Evolutionary conservation across 2,329 filamentous ascomycete genomes (phyloP).

Genomic region (Lomentospora prolificans): DNA sequence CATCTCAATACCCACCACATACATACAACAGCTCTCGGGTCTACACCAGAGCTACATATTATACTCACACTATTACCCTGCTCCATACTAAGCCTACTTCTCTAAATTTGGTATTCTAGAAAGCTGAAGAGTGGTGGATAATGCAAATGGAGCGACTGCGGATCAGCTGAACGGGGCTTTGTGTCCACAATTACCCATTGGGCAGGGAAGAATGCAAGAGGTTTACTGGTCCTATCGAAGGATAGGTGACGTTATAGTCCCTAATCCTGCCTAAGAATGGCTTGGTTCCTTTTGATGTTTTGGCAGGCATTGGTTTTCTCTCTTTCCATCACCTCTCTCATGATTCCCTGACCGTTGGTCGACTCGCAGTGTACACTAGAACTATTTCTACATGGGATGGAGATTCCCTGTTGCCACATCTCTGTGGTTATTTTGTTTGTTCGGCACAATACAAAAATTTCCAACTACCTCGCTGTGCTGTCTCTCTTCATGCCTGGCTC

Average conservation of each 20-base stretch:
- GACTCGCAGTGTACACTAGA: not conserved
- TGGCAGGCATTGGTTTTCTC: not conserved
- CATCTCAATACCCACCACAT: not conserved
- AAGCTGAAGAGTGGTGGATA: not conserved
- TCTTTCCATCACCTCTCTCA: not conserved
- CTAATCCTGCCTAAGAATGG: not conserved
- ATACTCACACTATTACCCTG: no score
- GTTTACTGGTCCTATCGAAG: not conserved
- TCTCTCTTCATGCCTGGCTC: no score
- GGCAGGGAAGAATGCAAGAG: not conserved
- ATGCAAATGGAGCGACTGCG: not conserved
- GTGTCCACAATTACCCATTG: not conserved
- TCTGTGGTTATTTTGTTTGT: not conserved
- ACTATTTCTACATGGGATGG: not conserved
- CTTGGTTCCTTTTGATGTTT: not conserved
- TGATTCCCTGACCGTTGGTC: not conserved
- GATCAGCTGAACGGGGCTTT: not conserved
- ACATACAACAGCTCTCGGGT: not conserved
- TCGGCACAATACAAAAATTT: not conserved
- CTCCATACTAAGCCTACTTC: no score
- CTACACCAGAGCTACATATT: not conserved
- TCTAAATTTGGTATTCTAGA: no score
- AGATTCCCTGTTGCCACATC: not conserved
- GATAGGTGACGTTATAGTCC: not conserved
- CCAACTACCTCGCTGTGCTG: no score